Evolutionary conservation across 331 rosid genomes (phyloP).

Genomic region (Quercus lobata): DNA sequence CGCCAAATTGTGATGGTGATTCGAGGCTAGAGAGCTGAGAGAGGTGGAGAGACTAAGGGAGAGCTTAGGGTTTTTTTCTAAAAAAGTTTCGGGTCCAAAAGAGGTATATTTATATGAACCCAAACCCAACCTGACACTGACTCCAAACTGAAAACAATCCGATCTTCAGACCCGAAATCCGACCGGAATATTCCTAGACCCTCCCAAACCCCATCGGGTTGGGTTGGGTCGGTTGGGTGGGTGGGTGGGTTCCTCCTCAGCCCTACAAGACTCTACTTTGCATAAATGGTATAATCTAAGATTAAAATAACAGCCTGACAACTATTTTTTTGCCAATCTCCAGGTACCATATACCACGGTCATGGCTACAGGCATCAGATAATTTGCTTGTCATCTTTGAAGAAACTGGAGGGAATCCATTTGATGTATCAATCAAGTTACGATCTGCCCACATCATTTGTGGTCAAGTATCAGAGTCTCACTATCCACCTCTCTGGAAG

Average conservation of each 20-base stretch:
- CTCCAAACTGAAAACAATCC: too few relatives aligned
- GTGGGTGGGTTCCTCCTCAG: too few relatives aligned
- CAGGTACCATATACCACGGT: slow-evolving; percentile 93
- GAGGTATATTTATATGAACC: too few relatives aligned
- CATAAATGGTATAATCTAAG: not conserved
- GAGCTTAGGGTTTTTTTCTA: too few relatives aligned
- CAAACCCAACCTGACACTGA: too few relatives aligned
- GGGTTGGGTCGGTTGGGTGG: too few relatives aligned
- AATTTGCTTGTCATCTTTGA: slow-evolving; percentile 81
- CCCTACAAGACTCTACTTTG: not conserved
- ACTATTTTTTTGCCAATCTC: slow-evolving; percentile 21
- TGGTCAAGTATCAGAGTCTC: slow-evolving; percentile 72
- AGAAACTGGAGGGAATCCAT: slow-evolving; percentile 89
- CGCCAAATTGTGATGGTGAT: too few relatives aligned
- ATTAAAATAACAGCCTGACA: slow-evolving; percentile 3
- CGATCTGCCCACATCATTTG: slow-evolving; percentile 55
- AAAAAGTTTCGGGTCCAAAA: too few relatives aligned
- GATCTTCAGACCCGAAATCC: not conserved
- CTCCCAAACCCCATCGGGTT: not conserved
- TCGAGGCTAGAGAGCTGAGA: too few relatives aligned
- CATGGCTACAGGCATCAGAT: slow-evolving; percentile 68
- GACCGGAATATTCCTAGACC: too few relatives aligned
- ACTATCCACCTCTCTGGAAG: slow-evolving; percentile 58
- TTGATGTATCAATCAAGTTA: slow-evolving; percentile 58
- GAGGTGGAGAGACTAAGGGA: too few relatives aligned